Evolutionary conservation across 2,329 filamentous ascomycete species (phyloP).

Genomic region (Apiospora koreana): DNA sequence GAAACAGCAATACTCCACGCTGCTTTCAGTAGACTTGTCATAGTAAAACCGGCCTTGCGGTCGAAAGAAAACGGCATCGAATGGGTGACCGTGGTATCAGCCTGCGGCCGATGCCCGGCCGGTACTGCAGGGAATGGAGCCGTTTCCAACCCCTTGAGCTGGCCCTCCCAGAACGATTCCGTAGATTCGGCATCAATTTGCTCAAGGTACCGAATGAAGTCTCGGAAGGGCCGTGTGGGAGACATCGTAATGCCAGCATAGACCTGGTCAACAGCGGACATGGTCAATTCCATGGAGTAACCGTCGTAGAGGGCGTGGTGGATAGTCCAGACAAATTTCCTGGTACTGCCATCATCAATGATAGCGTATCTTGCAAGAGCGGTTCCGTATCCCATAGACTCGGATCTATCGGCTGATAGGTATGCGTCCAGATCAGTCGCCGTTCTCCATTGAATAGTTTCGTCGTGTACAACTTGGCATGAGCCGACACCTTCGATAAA

Average conservation of each 20-base stretch:
- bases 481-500: not conserved
- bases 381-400: not conserved
- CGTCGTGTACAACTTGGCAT: conserved; percentile 9
- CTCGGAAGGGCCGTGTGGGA: not conserved
- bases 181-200: not conserved
- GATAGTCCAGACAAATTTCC: not conserved
- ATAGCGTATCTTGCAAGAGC: not conserved
- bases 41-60: conserved; percentile 7
- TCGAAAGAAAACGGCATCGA: conserved; percentile 11
- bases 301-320: not conserved
- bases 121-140: conserved; percentile 11
- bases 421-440: not conserved
- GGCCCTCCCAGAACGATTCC: not conserved
- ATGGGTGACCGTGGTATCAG: conserved; percentile 11
- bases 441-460: not conserved
- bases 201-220: not conserved
- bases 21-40: not conserved
- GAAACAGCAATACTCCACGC: not conserved
- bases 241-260: conserved; percentile 5
- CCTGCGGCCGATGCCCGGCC: conserved; percentile 10
- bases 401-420: not conserved
- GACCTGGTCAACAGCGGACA: conserved; percentile 6
- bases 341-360: not conserved
- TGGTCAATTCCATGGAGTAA: not conserved
- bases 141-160: conserved; percentile 7